Percentiles rank a stretch among this genome's conserved stretches.
phyloP scores from a whole-genome alignment of 768 basidiomycete species.

The Mycena galopus region DNA sequence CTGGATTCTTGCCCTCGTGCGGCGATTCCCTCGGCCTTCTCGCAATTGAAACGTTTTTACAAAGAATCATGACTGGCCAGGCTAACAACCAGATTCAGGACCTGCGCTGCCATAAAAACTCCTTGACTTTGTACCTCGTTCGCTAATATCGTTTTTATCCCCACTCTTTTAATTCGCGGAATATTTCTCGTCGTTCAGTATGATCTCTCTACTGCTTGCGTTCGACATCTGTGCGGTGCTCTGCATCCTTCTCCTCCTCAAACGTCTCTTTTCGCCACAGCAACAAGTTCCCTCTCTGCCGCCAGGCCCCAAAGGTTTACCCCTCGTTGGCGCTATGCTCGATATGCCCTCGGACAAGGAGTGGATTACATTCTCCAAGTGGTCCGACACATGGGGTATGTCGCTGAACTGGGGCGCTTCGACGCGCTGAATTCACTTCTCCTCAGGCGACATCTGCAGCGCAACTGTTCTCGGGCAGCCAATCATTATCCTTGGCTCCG shows the following conservation, averaged over 20 bases:
- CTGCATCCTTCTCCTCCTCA: constrained; percentile 51
- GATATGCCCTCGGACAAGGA: constrained; percentile 64
- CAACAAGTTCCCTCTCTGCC: constrained; percentile 29
- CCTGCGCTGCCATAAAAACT: constrained; percentile 29
- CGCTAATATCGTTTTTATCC: constrained; percentile 6
- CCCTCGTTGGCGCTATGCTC: constrained; percentile 66
- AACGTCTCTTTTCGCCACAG: constrained; percentile 43
- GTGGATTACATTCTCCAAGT: constrained; percentile 66
- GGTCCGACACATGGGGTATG: constrained; percentile 67
- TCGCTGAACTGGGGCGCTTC: neutral
- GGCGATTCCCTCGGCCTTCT: constrained; percentile 32
- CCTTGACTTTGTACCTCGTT: neutral
- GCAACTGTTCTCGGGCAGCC: constrained; percentile 72
- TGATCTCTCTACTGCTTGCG: constrained; percentile 44
- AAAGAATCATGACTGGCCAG: constrained; percentile 29
- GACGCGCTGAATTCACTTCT: constrained; percentile 14
- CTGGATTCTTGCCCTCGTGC: constrained; percentile 31
- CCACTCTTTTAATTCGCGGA: constrained; percentile 12
- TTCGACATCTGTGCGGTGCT: constrained; percentile 51
- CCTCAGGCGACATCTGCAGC: constrained; percentile 70
- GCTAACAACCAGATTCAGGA: constrained; percentile 26
- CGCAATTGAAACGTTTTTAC: constrained; percentile 18
- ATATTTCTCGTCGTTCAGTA: constrained; percentile 22
- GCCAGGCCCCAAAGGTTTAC: constrained; percentile 59
- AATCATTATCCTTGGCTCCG: constrained; percentile 68